Evolutionary conservation across 805 yeast species (phyloP), one percentile per base, ranked within the genome.

Genomic region (Starmerella potacharoeniae): DNA sequence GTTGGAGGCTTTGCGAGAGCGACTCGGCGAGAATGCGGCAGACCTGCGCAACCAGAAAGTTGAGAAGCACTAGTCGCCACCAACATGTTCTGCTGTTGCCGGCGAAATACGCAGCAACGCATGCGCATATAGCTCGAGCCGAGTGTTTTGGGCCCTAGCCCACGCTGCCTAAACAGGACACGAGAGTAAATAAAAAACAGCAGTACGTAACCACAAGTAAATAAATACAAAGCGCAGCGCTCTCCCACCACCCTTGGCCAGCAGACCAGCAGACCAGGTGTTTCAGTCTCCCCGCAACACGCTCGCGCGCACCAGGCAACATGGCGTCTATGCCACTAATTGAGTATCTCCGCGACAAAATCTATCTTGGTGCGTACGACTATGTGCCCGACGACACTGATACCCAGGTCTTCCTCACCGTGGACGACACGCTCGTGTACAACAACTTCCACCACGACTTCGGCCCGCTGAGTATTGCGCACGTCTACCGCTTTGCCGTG

Each of bases 371-470:
- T 5, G 95, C 95, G 4, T 90, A 81, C 67, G 95, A 89, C 66
- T 72, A 76, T 59, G 73, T 79, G 14, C 98, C 97, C 1, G 75
- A 73, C 53, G 91, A 88, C 67, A 84, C 91, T 1, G 78, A 76
- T 30, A 83, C 83, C 37, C 71, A 82, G 44, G 95, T 86, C 1
- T 85, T 83, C 69, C 90, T 93, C 72, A 88, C 97, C 0, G 86
- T 93, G 3, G 97, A 93, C 64, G 95, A 90, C 60, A 81, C 91
- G 0, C 77, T 93, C 48, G 95, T 93, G 5, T 93, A 93, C 69
- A 93, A 93, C 66, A 77, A 95, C n/a, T 93, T 93, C 73, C 96
- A 91, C 68, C 76, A 90, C 60, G 98, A 93, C 69, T 93, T 93
- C 70, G 98, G 98, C 48, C 98, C 98, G 0, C 74, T 93, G 62